Base-by-base conservation (phyloP, 176 grass and related monocot species). In the Phoenix dactylifera region DNA sequence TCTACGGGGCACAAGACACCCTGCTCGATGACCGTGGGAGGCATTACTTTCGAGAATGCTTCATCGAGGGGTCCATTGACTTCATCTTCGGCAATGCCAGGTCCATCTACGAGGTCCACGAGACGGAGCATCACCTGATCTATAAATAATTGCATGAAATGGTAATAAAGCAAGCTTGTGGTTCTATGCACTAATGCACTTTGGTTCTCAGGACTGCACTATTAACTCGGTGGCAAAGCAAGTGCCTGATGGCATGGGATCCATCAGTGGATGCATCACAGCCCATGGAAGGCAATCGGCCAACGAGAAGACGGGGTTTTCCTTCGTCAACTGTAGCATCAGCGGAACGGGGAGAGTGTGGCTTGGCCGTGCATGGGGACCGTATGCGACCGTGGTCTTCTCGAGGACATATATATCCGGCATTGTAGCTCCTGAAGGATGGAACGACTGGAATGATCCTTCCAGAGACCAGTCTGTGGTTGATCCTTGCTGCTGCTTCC, bases 51-150 rank as follows among this genome's bases (percentile, higher is more conserved):
- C 89, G 66, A 0, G 72, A 58, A 18, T 95, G 89, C 75, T 83
- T 72, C 78, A 82, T 95, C 71, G 89, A 95, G 78, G 89, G 85
- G 4, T 95, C 89, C 57, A 95, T 89, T 25, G 82, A 95, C 59
- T 95, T 95, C 82, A 89, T 95, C 72, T 89, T 87, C 66, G 89
- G 89, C 61, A 85, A 89, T 63, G 89, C 51, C 7, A 74, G 78
- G 16, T 89, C 89, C 0, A 75, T 95, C 59, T 95, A 85, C 54
- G 52, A 75, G 73, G 74, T 77, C 63, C 39, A 22, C 16, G 14
- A 62, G 9, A 44, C 10, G 2, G 10, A 44, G 35, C 10, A 14
- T 3, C 35, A 12, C 35, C 10, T 1, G 0, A 9, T 44, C 0
- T 9, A 9, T 12, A 3, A 3, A 12, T 44, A 44, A 7, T 14